phyloP scores from a whole-genome alignment of 805 yeast species.

The Kazachstania kunashirensis region DNA sequence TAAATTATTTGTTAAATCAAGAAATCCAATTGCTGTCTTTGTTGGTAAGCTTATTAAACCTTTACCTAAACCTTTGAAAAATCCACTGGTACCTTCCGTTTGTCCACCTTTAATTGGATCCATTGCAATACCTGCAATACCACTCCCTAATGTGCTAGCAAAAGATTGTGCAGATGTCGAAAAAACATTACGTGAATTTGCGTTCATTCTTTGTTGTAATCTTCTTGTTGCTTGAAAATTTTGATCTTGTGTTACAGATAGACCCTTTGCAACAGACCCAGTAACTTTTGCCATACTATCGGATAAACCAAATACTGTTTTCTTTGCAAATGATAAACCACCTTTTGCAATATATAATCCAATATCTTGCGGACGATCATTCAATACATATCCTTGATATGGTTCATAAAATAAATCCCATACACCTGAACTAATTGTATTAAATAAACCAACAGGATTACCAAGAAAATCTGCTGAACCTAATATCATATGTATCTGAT shows the following conservation, averaged over 20 bases:
- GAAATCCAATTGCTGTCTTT: slow-evolving; percentile 88
- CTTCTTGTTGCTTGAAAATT: slow-evolving; percentile 77
- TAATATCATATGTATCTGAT: slow-evolving; percentile 81
- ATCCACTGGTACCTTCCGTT: slow-evolving; percentile 85
- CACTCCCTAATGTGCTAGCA: slow-evolving; percentile 77
- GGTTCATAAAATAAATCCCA: slow-evolving; percentile 96
- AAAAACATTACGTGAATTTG: slow-evolving; percentile 76
- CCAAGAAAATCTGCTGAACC: slow-evolving; percentile 97
- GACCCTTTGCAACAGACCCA: slow-evolving; percentile 89
- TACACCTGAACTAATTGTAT: slow-evolving; percentile 87
- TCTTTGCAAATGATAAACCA: slow-evolving; percentile 84
- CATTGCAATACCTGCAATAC: slow-evolving; percentile 79
- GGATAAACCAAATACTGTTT: slow-evolving; percentile 88
- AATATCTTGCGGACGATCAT: slow-evolving; percentile 89
- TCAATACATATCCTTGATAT: slow-evolving; percentile 87
- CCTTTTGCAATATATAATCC: slow-evolving; percentile 96
- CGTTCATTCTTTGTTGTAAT: slow-evolving; percentile 62
- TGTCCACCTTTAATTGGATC: slow-evolving; percentile 87
- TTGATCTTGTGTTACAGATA: slow-evolving; percentile 79
- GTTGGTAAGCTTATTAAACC: slow-evolving; percentile 96
- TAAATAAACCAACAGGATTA: slow-evolving; percentile 94
- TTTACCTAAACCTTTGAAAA: slow-evolving; percentile 85
- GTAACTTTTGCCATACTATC: slow-evolving; percentile 90
- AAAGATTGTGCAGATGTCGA: slow-evolving; percentile 83
- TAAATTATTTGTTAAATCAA: slow-evolving; percentile 85